These are phyloP conservation scores for Balamuthia mandrillaris DNA, from an alignment of 208 protist species.

Conservation along the genomic window DNA sequence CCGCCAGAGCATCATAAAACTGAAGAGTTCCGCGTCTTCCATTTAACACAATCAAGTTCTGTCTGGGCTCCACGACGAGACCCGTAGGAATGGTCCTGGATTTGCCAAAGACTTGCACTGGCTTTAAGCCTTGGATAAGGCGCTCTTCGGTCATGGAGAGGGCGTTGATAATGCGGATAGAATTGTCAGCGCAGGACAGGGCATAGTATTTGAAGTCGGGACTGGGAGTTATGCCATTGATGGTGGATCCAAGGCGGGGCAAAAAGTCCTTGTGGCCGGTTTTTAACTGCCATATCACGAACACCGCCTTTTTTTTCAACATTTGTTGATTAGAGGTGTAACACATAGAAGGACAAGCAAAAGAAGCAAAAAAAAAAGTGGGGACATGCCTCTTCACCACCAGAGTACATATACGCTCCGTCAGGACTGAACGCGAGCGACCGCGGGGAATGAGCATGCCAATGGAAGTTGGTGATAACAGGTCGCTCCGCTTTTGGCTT, in stretches of 20 bases:
- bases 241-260: slow-evolving; percentile 16
- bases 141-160: background rate
- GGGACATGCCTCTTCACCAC: background rate
- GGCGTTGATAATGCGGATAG: slow-evolving; percentile 13
- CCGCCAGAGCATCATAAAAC: no score
- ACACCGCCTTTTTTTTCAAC: background rate
- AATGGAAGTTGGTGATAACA: background rate
- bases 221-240: background rate
- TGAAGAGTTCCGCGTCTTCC: no score
- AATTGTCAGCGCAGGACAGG: background rate
- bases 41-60: no score
- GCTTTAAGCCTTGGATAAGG: no score
- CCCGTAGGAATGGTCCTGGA: no score
- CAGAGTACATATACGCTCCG: slow-evolving; percentile 33
- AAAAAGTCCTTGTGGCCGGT: slow-evolving; percentile 10
- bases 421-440: slow-evolving; percentile 34
- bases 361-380: background rate
- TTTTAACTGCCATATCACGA: slow-evolving; percentile 34
- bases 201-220: no score
- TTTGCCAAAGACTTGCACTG: no score
- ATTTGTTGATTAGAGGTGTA: background rate
- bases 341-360: background rate
- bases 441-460: slow-evolving; percentile 29
- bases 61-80: no score
- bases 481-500: background rate